A percentile compares a stretch with the other conserved stretches of the same genome.
These are phyloP conservation scores for Ajuga reptans DNA, from an alignment of 305 asterid genomes.

Conservation along the genomic window DNA sequence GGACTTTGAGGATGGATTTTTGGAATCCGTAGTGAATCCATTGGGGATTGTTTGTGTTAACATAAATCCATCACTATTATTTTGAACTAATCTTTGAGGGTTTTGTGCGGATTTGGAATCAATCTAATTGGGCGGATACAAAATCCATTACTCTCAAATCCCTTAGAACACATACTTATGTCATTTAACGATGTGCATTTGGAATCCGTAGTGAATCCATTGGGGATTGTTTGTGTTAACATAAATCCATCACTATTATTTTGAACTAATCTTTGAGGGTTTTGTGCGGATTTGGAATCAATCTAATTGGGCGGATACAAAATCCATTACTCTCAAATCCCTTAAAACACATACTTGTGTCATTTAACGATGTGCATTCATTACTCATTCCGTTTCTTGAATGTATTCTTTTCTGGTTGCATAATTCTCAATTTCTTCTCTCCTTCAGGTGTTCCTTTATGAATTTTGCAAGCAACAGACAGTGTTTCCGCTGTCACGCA, in stretches of 20 bases:
- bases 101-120: not conserved
- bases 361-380: slow-evolving; percentile 2
- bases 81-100: not conserved
- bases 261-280: not conserved
- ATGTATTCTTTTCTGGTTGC: not conserved
- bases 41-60: not conserved
- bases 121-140: not conserved
- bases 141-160: not conserved
- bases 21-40: not conserved
- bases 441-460: slow-evolving; percentile 55
- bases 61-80: not conserved
- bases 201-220: not conserved
- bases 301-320: not conserved
- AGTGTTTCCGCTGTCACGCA: slow-evolving; percentile 55
- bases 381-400: not conserved
- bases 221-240: not conserved
- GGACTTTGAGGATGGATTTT: not conserved
- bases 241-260: not conserved
- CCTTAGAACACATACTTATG: not conserved
- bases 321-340: not conserved
- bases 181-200: not conserved
- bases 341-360: not conserved
- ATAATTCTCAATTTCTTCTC: slow-evolving; percentile 6
- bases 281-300: not conserved
- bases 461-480: slow-evolving; percentile 60